Percentiles rank a stretch among this genome's conserved stretches.
Evolutionary conservation across 805 yeast species (phyloP).

Genomic region (Debaryomyces castellii): DNA sequence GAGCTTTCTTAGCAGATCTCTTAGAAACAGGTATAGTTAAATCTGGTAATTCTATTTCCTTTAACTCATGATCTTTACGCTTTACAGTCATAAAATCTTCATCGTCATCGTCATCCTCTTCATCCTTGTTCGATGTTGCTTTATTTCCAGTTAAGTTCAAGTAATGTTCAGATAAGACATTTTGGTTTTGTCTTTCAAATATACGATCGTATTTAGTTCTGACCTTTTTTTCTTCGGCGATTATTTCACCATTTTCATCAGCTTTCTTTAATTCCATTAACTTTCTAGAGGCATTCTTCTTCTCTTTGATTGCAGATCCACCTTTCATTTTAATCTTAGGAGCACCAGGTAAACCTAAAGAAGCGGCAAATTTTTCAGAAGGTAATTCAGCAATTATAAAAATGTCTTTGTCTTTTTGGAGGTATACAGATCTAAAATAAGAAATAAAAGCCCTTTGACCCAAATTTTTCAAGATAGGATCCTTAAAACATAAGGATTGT

Average conservation of each 20-base stretch:
- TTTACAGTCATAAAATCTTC: slow-evolving; percentile 82
- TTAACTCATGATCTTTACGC: slow-evolving; percentile 69
- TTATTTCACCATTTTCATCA: slow-evolving; percentile 58
- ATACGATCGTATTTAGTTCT: slow-evolving; percentile 91
- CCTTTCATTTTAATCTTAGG: slow-evolving; percentile 81
- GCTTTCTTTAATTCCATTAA: slow-evolving; percentile 54
- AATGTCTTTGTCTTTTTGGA: slow-evolving; percentile 85
- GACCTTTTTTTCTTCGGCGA: slow-evolving; percentile 42
- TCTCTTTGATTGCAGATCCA: slow-evolving; percentile 57
- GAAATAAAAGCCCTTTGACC: slow-evolving; percentile 96
- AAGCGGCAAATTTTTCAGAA: slow-evolving; percentile 78
- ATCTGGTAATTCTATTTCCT: slow-evolving; percentile 64
- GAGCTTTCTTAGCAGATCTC: slow-evolving; percentile 79
- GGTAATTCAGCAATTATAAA: slow-evolving; percentile 79
- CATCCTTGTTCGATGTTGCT: slow-evolving; percentile 20
- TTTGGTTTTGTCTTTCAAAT: slow-evolving; percentile 94
- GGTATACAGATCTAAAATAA: slow-evolving; percentile 77
- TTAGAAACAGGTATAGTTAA: slow-evolving; percentile 70
- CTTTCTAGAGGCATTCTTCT: slow-evolving; percentile 80
- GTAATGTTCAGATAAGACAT: slow-evolving; percentile 87
- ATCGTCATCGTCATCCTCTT: slow-evolving; percentile 20
- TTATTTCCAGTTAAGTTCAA: slow-evolving; percentile 60
- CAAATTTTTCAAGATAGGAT: slow-evolving; percentile 86
- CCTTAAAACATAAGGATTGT: slow-evolving; percentile 87
- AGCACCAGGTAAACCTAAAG: slow-evolving; percentile 93